phyloP scores from a whole-genome alignment of 345 rosid genomes.

The Eucalyptus shirleyi region DNA sequence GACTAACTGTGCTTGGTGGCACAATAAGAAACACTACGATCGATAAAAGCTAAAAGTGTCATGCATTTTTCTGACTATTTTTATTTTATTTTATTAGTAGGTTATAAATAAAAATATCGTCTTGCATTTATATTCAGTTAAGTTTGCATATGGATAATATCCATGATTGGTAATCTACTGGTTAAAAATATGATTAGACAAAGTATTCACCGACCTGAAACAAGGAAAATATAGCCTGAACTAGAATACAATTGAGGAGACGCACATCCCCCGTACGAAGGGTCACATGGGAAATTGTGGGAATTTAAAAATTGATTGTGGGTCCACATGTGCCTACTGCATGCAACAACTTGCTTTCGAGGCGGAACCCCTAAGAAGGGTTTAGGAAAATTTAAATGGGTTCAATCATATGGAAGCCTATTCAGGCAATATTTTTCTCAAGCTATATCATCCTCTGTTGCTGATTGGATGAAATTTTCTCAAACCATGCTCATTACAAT shows the following conservation, averaged over 20 bases:
- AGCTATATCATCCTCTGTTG: neutral
- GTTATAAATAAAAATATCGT: neutral
- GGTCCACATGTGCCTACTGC: neutral
- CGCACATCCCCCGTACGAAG: neutral
- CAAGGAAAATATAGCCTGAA: neutral
- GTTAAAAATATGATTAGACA: neutral
- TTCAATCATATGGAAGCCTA: neutral
- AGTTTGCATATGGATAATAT: neutral
- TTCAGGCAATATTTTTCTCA: neutral
- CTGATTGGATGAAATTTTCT: neutral
- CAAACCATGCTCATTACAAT: neutral
- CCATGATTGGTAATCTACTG: fast-evolving
- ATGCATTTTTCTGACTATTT: neutral
- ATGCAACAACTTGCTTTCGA: neutral
- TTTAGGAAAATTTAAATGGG: neutral
- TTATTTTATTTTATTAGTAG: neutral
- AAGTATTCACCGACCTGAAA: fast-evolving
- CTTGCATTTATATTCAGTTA: neutral
- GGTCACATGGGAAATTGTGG: neutral
- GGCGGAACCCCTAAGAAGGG: neutral
- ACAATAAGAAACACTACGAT: neutral
- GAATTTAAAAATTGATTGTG: neutral
- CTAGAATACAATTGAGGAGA: neutral
- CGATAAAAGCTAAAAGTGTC: neutral
- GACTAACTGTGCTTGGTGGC: neutral